Conservation (phyloP, 768 basidiomycete genomes). For the Stropharia rugosoannulata region DNA sequence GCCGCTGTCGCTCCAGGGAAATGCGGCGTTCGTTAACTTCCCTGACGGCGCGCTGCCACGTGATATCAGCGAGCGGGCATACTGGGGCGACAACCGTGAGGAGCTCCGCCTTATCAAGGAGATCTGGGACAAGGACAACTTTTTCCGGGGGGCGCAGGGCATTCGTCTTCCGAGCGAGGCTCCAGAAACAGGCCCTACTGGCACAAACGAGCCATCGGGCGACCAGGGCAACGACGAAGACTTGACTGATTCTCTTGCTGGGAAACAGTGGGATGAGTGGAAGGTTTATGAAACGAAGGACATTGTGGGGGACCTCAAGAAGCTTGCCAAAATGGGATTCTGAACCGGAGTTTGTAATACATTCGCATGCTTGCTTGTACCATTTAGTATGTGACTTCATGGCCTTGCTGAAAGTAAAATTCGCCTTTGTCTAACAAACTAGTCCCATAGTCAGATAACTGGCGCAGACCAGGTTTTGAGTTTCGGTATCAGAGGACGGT, state of each 20-base stretch:
- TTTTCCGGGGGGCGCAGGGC: background rate
- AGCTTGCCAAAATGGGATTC: too few species aligned
- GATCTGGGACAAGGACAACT: slow-evolving; percentile 3
- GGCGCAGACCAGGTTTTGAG: too few species aligned
- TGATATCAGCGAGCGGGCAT: slow-evolving; percentile 2
- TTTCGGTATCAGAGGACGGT: slow-evolving; percentile 87
- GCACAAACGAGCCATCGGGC: background rate
- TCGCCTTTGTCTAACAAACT: too few species aligned
- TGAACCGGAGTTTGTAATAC: too few species aligned
- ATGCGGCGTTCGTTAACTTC: slow-evolving; percentile 2
- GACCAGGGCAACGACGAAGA: background rate
- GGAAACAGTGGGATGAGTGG: background rate
- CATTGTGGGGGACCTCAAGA: too few species aligned
- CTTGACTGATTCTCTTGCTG: slow-evolving; percentile 2
- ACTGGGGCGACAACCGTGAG: slow-evolving; percentile 5
- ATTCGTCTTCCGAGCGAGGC: background rate
- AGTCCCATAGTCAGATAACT: too few species aligned
- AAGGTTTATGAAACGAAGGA: background rate
- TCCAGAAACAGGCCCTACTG: background rate
- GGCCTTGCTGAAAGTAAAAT: too few species aligned
- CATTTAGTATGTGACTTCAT: too few species aligned
- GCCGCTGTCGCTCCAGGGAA: slow-evolving; percentile 3
- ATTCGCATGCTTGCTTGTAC: too few species aligned
- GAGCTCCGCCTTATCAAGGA: slow-evolving; percentile 1
- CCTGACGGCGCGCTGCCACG: background rate